These are phyloP conservation scores for Claviceps spartinae DNA, from an alignment of 2,329 filamentous ascomycete species.

Conservation along the genomic window DNA sequence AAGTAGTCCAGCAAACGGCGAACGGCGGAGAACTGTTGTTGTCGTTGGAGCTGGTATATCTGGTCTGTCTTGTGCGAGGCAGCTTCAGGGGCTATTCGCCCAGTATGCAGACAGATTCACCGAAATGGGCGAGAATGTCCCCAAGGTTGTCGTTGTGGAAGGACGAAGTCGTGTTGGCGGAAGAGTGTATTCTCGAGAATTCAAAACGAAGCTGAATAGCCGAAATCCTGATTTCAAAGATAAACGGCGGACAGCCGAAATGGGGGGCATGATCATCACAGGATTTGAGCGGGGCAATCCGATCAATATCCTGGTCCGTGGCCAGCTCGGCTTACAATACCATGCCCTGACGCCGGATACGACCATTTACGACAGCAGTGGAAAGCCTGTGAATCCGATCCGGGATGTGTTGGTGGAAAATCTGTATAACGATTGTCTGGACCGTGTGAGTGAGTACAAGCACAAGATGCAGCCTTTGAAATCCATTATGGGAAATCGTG, in stretches of 20 bases:
- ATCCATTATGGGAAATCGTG: constrained; percentile 69
- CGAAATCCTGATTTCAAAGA: constrained; percentile 39
- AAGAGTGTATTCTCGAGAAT: constrained; percentile 73
- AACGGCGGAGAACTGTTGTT: constrained; percentile 58
- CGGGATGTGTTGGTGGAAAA: constrained; percentile 78
- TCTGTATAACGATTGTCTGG: constrained; percentile 87
- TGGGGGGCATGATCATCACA: constrained; percentile 96
- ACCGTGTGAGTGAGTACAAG: constrained; percentile 82
- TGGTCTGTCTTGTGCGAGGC: constrained; percentile 80
- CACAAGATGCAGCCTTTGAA: constrained; percentile 58
- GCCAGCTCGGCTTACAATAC: constrained; percentile 77
- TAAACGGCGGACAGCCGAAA: constrained; percentile 70
- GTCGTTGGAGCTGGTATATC: constrained; percentile 92
- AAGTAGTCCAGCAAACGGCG: constrained; percentile 21
- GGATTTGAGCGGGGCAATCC: constrained; percentile 94
- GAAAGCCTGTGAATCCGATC: constrained; percentile 60
- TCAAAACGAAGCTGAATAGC: constrained; percentile 43
- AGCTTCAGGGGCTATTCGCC: constrained; percentile 72
- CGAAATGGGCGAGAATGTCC: constrained; percentile 51
- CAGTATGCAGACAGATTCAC: constrained; percentile 62
- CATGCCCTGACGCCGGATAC: constrained; percentile 69
- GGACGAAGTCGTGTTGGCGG: constrained; percentile 79
- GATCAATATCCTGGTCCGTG: constrained; percentile 77
- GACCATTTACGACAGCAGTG: constrained; percentile 78
- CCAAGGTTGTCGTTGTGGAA: constrained; percentile 70